These are phyloP conservation scores for Novakomyces olei DNA, from an alignment of 805 yeast genomes.

Conservation along the genomic window DNA sequence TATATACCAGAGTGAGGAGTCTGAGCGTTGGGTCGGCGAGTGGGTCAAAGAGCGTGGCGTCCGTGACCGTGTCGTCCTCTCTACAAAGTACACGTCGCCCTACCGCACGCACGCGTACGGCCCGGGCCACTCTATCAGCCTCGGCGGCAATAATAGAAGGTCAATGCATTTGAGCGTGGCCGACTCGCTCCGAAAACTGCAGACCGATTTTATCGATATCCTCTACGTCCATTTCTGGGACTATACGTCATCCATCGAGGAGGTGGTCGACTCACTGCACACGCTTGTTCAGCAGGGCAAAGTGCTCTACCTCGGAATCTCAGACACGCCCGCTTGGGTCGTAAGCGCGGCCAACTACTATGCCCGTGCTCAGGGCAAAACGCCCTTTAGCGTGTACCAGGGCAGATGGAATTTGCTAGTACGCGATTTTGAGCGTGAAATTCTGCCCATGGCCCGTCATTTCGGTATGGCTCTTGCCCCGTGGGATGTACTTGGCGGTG, in stretches of 20 bases:
- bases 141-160: slow-evolving; percentile 3
- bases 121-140: slow-evolving; percentile 2
- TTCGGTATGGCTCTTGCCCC: slow-evolving; percentile 13
- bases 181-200: slow-evolving; percentile 6
- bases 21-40: slow-evolving; percentile 13
- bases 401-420: slow-evolving; percentile 11
- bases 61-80: slow-evolving; percentile 12
- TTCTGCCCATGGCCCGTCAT: slow-evolving; percentile 12
- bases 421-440: slow-evolving; percentile 13
- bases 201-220: slow-evolving; percentile 12
- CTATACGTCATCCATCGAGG: slow-evolving; percentile 11
- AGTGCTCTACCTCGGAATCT: slow-evolving; percentile 11
- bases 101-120: not conserved
- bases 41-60: slow-evolving; percentile 11
- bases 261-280: slow-evolving; percentile 11
- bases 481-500: slow-evolving; percentile 13
- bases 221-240: slow-evolving; percentile 13
- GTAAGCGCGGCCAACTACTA: slow-evolving; percentile 7
- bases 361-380: slow-evolving; percentile 11
- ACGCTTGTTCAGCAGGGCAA: slow-evolving; percentile 8
- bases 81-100: slow-evolving; percentile 16
- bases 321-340: slow-evolving; percentile 13
- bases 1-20: slow-evolving; percentile 10
- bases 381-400: slow-evolving; percentile 12
- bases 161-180: slow-evolving; percentile 2